These are phyloP conservation scores for Trichosporon faecale DNA, from an alignment of 1,284 basidiomycete species.

Conservation along the genomic window DNA sequence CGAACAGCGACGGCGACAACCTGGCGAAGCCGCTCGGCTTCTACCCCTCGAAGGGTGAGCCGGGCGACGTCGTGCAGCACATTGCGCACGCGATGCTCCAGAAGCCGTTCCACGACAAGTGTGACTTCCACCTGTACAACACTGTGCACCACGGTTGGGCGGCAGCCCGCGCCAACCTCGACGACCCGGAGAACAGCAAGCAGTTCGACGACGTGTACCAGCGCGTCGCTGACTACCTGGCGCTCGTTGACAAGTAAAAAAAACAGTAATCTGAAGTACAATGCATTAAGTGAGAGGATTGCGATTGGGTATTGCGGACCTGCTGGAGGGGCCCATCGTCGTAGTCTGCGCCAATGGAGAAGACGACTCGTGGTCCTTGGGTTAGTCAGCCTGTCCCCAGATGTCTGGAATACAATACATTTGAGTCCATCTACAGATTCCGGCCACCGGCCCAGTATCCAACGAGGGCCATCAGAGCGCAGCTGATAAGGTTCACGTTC, in stretches of 20 bases:
- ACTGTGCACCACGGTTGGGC: conserved; percentile 67
- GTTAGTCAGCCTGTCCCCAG: too few species aligned
- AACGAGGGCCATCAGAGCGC: conserved; percentile 31
- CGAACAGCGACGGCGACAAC: conserved; percentile 38
- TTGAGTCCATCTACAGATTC: neutral
- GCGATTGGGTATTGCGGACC: too few species aligned
- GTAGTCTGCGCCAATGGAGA: too few species aligned
- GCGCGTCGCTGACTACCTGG: conserved; percentile 58
- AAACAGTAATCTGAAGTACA: neutral
- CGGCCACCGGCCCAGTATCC: conserved; percentile 35
- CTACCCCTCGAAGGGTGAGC: conserved; percentile 44
- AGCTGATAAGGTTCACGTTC: conserved; percentile 42
- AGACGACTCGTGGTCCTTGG: too few species aligned
- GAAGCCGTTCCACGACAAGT: conserved; percentile 31
- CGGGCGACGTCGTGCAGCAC: conserved; percentile 35
- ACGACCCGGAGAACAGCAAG: conserved; percentile 63
- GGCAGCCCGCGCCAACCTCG: conserved; percentile 65
- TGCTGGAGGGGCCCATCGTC: too few species aligned
- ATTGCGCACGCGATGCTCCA: conserved; percentile 29
- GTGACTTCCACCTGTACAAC: conserved; percentile 39
- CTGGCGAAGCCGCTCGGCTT: conserved; percentile 41
- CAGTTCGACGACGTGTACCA: conserved; percentile 66
- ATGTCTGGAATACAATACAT: neutral
- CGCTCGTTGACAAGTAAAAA: conserved; percentile 14
- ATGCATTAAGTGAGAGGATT: neutral